Evolutionary conservation across 2,329 filamentous ascomycete genomes (phyloP).

Genomic region (Neocatenulostroma microsporum): DNA sequence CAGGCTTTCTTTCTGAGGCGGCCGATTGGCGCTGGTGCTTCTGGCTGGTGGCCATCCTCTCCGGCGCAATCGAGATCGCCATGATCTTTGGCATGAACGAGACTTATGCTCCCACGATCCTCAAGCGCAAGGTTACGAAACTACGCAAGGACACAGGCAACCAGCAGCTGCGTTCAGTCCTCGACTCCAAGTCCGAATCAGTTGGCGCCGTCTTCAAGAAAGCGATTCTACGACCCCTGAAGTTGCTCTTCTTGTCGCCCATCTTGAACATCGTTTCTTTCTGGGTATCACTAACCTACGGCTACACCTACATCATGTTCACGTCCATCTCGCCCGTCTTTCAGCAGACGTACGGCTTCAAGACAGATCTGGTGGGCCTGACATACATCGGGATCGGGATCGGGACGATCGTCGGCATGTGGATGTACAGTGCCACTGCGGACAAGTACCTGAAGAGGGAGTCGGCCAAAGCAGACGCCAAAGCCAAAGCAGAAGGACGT

Average conservation of each 20-base stretch:
- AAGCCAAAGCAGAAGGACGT: too few species aligned
- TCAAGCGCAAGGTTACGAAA: slow-evolving; percentile 61
- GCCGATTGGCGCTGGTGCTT: slow-evolving; percentile 49
- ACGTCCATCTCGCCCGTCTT: slow-evolving; percentile 38
- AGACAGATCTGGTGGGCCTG: slow-evolving; percentile 31
- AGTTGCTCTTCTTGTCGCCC: slow-evolving; percentile 73
- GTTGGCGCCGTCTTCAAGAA: slow-evolving; percentile 59
- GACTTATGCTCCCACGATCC: slow-evolving; percentile 75
- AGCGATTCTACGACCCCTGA: slow-evolving; percentile 70
- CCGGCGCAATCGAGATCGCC: slow-evolving; percentile 60
- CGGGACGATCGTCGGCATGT: slow-evolving; percentile 30
- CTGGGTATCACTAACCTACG: slow-evolving; percentile 47
- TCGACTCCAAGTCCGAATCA: slow-evolving; percentile 65
- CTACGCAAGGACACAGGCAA: slow-evolving; percentile 63
- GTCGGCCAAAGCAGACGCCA: slow-evolving; percentile 27
- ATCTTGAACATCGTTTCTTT: slow-evolving; percentile 78
- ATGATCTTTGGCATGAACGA: slow-evolving; percentile 87
- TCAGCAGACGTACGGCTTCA: slow-evolving; percentile 33
- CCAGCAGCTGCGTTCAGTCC: slow-evolving; percentile 61
- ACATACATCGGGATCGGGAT: slow-evolving; percentile 37
- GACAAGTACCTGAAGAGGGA: slow-evolving; percentile 9
- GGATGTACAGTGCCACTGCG: slow-evolving; percentile 22
- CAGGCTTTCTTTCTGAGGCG: slow-evolving; percentile 65
- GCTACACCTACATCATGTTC: slow-evolving; percentile 27
- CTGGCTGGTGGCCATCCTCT: slow-evolving; percentile 75